Base-by-base conservation (phyloP, 2,329 filamentous ascomycete species). In the Trichoderma semiorbis region DNA sequence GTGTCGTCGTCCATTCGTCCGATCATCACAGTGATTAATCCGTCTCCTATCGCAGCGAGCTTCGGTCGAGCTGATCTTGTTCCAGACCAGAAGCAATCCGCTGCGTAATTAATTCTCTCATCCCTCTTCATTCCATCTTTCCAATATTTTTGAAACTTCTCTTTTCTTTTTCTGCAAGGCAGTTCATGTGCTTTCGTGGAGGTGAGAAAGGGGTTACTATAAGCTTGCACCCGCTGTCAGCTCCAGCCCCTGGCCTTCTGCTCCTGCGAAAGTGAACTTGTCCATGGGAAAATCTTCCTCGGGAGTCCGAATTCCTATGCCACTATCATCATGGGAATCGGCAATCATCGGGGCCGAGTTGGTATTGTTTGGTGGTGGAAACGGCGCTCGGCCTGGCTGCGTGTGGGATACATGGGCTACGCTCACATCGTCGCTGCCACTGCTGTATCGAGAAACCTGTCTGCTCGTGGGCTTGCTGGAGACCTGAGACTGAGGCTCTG, bases 241-340 rank as follows among this genome's bases (percentile, higher is more conserved):
- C 26, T 80, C 82, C 32, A 78, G 65, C 18, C 75, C 79, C 69
- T 83, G 79, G 30, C 77, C 78, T 36, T 83, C 81, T 30, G 78
- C 73, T 47, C 79, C 79, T 14, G 81, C 76, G 72, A 85, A 86
- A 11, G 84, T 82, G 77, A 86, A 91, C 77, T 91, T 91, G 67
- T 88, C 87, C 78, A 89, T 85, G 1, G 86, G 83, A 61, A 89
- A 89, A 30, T 91, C 89, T 69, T 91, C 89, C 68, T 91, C 90
- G 1, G 89, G 89, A 5, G 89, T 91, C 65, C 89, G 83, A 76
- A 94, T 91, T 34, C 91, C 91, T 73, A 94, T 94, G 1, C 91
- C 92, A 76, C 92, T 94, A 75, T 94, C 92, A 75, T 94, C 92
- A 73, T 91, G 88, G 3, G 78, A 82, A 71, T 86, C 85, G 72